phyloP scores from a whole-genome alignment of 805 yeast genomes.

The Starmerella geochares region DNA sequence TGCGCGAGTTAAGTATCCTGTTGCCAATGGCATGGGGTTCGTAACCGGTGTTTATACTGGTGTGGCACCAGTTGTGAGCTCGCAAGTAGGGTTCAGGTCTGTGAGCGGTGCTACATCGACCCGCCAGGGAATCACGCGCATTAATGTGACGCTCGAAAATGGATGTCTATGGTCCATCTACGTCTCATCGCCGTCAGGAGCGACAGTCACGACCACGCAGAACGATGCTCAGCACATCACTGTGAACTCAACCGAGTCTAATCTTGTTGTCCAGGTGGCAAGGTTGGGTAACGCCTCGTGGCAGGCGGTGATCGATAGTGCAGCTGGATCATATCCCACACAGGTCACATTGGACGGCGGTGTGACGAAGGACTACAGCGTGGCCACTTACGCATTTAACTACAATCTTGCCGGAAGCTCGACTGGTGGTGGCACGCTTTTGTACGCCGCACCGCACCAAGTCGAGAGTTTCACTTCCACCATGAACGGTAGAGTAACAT shows the following conservation, averaged over 20 bases:
- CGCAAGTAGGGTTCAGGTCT: conserved; percentile 39
- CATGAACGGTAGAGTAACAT: conserved; percentile 31
- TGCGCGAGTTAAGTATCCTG: conserved; percentile 40
- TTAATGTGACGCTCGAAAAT: conserved; percentile 34
- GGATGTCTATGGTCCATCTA: conserved; percentile 44
- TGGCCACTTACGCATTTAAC: conserved; percentile 41
- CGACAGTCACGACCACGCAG: conserved; percentile 31
- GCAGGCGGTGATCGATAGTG: conserved; percentile 43
- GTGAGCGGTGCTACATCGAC: conserved; percentile 33
- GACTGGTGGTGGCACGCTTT: conserved; percentile 35
- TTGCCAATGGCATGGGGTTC: conserved; percentile 78
- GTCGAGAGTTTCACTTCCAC: conserved; percentile 36
- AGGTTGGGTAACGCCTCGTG: conserved; percentile 34
- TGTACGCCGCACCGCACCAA: conserved; percentile 67
- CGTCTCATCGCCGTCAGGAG: conserved; percentile 34
- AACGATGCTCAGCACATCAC: conserved; percentile 38
- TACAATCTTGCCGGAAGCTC: conserved; percentile 47
- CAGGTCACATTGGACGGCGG: conserved; percentile 43
- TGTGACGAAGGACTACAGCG: conserved; percentile 30
- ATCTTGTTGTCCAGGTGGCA: conserved; percentile 25
- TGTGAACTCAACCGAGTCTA: conserved; percentile 35
- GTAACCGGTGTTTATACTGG: conserved; percentile 55
- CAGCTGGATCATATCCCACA: conserved; percentile 60
- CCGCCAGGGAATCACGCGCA: conserved; percentile 30
- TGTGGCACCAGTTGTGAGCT: conserved; percentile 38